A percentile compares a stretch with the other conserved stretches of the same genome.
phyloP scores from a whole-genome alignment of 352 stramenopile species.

The Globisporangium cederbergense region DNA sequence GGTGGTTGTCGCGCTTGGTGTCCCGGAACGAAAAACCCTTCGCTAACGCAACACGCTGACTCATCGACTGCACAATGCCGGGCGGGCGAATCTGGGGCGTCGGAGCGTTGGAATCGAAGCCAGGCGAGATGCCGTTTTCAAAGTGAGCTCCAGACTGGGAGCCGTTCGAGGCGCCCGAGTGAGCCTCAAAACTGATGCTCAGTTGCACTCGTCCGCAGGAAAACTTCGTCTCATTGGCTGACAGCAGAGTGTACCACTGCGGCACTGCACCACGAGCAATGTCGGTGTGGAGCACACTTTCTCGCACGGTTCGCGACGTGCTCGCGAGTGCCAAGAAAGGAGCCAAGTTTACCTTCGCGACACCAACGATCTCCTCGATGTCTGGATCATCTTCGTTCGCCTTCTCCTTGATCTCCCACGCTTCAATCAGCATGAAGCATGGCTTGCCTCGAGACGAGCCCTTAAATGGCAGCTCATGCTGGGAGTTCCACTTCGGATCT shows the following conservation, averaged over 20 bases:
- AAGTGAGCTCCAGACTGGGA: conserved; percentile 8
- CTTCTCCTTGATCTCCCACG: conserved; percentile 63
- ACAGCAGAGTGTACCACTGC: conserved; percentile 86
- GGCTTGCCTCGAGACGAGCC: conserved; percentile 72
- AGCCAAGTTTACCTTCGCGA: conserved; percentile 85
- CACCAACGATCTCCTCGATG: conserved; percentile 69
- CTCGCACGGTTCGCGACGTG: conserved; percentile 72
- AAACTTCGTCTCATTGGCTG: conserved; percentile 79
- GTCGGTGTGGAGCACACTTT: conserved; percentile 81
- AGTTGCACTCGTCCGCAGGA: conserved; percentile 83
- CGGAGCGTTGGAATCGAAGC: conserved; percentile 43
- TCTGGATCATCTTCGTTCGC: conserved; percentile 29
- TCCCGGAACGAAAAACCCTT: conserved; percentile 83
- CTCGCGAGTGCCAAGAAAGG: conserved; percentile 84
- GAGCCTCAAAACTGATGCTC: conserved; percentile 81
- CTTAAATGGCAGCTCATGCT: conserved; percentile 66
- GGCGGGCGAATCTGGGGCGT: conserved; percentile 51
- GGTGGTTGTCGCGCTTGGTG: conserved; percentile 81
- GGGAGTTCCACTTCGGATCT: conserved; percentile 82
- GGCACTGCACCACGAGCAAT: conserved; percentile 79
- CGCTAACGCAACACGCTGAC: conserved; percentile 52
- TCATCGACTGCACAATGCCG: conserved; percentile 41
- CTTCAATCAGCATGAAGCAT: conserved; percentile 87
- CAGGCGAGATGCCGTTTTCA: conserved; percentile 26
- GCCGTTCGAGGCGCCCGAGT: conserved; percentile 15